Evolutionary conservation across 306 rosid genomes (phyloP), one percentile per base, ranked within the genome.

Genomic region (Fagus crenata): DNA sequence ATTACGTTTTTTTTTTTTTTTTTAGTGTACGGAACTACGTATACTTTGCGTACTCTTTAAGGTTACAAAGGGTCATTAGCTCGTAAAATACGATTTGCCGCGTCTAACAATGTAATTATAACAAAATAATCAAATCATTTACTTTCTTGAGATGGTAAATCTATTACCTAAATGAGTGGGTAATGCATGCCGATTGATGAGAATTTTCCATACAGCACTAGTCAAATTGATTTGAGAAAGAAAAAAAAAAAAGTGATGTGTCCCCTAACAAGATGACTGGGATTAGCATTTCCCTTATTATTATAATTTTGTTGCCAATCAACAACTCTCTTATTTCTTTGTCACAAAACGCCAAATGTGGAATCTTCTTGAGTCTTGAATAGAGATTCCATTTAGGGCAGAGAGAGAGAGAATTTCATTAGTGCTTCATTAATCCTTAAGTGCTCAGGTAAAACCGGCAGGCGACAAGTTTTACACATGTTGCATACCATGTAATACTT

Each of bases 291-390:
- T 14, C 65, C 22, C 3, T 49, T 36, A 67, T 75, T 39, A 71
- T 49, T 67, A 65, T 71, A 61, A 36, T 28, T 63, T 67, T n/a
- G 32, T 71, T 2, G 9, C 49, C 71, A 59, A 49, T 68, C 74
- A 40, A 7, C 77, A 1, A 4, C 4, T 31, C 32, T 12, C 4
- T 4, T 32, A 8, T 73, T 72, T 15, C 61, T 73, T 61, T 32
- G 67, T 22, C 54, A 46, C 40, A 33, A 61, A 31, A 18, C 22
- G 73, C 79, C 72, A 56, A 33, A 42, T 55, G 5, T 63, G 61
- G 79, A 82, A 67, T 67, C 81, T 35, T 31, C 31, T 3, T n/a
- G 77, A 71, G 54, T 51, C 74, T 42, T 67, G 75, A 67, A 14
- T 67, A 17, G 7, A 67, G 69, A 71, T 81, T 71, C 65, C n/a